Percentiles rank a stretch among this genome's conserved stretches.
Evolutionary conservation across 495 filamentous ascomycete species (phyloP).

Genomic region (Jackrogersella multiformis): DNA sequence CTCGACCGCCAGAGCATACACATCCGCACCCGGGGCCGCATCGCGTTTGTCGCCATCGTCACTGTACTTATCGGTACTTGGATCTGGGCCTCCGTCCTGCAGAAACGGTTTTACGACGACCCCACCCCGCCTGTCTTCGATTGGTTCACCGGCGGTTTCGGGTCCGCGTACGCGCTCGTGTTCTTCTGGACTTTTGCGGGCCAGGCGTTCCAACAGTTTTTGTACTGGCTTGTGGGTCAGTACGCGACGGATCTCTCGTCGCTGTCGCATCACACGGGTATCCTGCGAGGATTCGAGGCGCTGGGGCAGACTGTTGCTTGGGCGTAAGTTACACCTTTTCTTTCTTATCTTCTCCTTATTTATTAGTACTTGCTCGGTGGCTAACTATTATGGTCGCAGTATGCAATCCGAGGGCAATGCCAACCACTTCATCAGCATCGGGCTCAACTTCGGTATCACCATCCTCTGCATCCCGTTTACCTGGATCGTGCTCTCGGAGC

Average conservation of each 20-base stretch:
- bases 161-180: conserved; percentile 42
- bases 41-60: conserved; percentile 40
- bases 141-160: conserved; percentile 46
- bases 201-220: conserved; percentile 48
- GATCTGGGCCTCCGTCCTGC: conserved; percentile 46
- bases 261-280: conserved; percentile 44
- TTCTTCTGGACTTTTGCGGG: conserved; percentile 51
- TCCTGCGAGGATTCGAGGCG: conserved; percentile 46
- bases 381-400: conserved; percentile 23
- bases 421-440: conserved; percentile 48
- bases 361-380: not conserved
- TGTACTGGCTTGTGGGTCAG: conserved; percentile 48
- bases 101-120: conserved; percentile 44
- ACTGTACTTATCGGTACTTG: conserved; percentile 44
- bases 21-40: conserved; percentile 43
- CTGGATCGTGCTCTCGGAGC: conserved; percentile 47
- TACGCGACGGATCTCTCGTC: conserved; percentile 45
- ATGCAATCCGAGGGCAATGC: conserved; percentile 48
- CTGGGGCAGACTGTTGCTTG: conserved; percentile 49
- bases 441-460: conserved; percentile 48
- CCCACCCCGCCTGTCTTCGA: conserved; percentile 40
- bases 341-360: not conserved
- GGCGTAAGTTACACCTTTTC: conserved; percentile 41
- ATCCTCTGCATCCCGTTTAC: conserved; percentile 45
- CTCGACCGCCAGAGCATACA: conserved; percentile 43